Base-by-base conservation (phyloP, 352 stramenopile genomes). In the Phytophthora uliginosa region DNA sequence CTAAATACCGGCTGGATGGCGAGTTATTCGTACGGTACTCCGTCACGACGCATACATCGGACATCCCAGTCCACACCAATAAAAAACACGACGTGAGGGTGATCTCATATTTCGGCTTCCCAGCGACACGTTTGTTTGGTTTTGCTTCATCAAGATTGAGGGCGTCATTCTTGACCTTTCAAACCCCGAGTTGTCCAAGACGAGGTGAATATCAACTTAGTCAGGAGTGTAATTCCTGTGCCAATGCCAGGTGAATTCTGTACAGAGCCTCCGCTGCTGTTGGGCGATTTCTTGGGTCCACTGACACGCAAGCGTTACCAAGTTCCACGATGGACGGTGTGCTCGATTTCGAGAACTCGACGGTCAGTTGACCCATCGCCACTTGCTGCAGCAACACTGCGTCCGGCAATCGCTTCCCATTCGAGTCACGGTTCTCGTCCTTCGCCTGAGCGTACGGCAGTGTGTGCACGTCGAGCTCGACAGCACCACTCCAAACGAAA, bases 211-310 rank as follows among this genome's bases (percentile, higher is more conserved):
- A 50, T 8, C 34, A 33, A 20, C 12, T n/a, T 51, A 51, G 6
- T 22, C 4, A 10, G 13, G 24, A 22, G 4, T 17, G 17, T 13
- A 62, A 36, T 62, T 63, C 56, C 36, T 40, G 18, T 24, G 56
- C 17, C 10, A 63, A 17, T 17, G 24, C 22, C n/a, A 53, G 9
- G 13, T 66, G 59, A 17, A 90, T 66, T 22, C 66, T 66, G 56
- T 86, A 90, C 24, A 85, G 77, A 31, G 87, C 55, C 61, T 90
- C 66, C 31, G 86, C 54, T 18, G 83, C 82, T 4, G 75, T 78
- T n/a, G 82, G 82, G 4, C 79, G 75, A 26, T 77, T 63, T 15
- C 58, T 58, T 4, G 78, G 77, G 20, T 79, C 66, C 20, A 77
- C 71, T 7, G 73, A 68, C 13, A 88, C 42, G 24, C 82, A 89